Conservation (phyloP, 2,329 filamentous ascomycete species). For the Xylariales sp. region DNA sequence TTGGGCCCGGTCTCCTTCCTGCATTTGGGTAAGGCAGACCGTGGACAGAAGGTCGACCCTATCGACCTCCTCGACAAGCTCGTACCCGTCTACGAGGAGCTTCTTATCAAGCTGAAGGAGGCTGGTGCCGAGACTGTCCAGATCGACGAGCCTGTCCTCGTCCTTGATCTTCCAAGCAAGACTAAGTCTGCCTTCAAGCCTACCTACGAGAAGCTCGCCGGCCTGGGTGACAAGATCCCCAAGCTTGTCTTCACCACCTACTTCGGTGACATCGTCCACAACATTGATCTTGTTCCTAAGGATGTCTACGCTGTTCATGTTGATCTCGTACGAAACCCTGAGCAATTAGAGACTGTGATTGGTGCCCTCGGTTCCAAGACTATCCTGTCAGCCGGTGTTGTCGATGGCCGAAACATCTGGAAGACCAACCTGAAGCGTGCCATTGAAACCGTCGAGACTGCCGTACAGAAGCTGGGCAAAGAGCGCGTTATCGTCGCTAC, state of each 20-base stretch:
- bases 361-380: conserved; percentile 82
- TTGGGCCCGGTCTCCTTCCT: conserved; percentile 97
- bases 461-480: conserved; percentile 92
- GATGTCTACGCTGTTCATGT: conserved; percentile 83
- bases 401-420: conserved; percentile 99
- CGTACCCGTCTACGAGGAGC: conserved; percentile 88
- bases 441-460: conserved; percentile 84
- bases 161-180: conserved; percentile 87
- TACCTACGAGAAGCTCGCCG: conserved; percentile 82
- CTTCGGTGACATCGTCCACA: conserved; percentile 99
- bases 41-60: conserved; percentile 86
- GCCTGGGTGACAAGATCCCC: conserved; percentile 74
- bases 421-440: conserved; percentile 98
- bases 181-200: conserved; percentile 98
- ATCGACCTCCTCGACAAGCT: conserved; percentile 93
- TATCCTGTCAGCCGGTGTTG: conserved; percentile 89
- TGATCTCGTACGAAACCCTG: conserved; percentile 95
- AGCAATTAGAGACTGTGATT: conserved; percentile 87
- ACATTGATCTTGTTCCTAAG: conserved; percentile 77
- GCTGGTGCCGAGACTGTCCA: conserved; percentile 95
- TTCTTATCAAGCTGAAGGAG: conserved; percentile 88
- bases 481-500: conserved; percentile 96
- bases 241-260: conserved; percentile 91
- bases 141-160: conserved; percentile 96
- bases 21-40: conserved; percentile 95